Base-by-base conservation (phyloP, 345 rosid genomes). In the Lumnitzera racemosa region DNA sequence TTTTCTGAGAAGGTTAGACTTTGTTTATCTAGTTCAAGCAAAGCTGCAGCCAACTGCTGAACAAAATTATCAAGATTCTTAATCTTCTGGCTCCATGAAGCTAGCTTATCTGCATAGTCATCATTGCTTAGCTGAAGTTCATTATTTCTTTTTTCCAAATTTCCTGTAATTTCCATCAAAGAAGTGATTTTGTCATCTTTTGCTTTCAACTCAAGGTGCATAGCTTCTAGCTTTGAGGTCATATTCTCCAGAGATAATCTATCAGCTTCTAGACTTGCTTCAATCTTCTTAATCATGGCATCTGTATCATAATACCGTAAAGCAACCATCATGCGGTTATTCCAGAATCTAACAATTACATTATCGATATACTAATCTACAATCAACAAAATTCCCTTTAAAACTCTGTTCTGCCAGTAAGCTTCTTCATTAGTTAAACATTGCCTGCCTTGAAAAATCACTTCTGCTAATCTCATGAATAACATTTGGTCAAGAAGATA, bases 11-110 rank as follows among this genome's bases (percentile, higher is more conserved):
- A 78, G 69, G 24, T 60, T 73, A 75, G 64, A 63, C 75, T 86
- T 66, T 84, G 76, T 61, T 69, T 73, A 50, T 88, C 90, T 79
- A 90, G 49, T 65, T 72, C 85, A 66, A 53, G 68, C 83, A 94
- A 66, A 69, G 84, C 85, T 2, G 72, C 59, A 50, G 79, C 66
- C 65, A 80, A 66, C 50, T 63, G 48, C 61, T 66, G 80, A 67
- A 83, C 72, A 70, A 80, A 80, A 17, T 69, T 74, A 70, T 84
- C 81, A 0, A 90, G 81, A 66, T 71, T 61, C 72, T 76, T 74
- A 11, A 81, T 72, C 71, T 94, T 87, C 70, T 68, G 67, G 16
- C 62, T 69, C 51, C 85, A 81, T 43, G 53, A 59, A 49, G 68
- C 70, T 71, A 90, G 69, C 64, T 79, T 83, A 56, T 70, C 61